Conservation (phyloP, 2,329 filamentous ascomycete species). For the Leptographium procerum region DNA sequence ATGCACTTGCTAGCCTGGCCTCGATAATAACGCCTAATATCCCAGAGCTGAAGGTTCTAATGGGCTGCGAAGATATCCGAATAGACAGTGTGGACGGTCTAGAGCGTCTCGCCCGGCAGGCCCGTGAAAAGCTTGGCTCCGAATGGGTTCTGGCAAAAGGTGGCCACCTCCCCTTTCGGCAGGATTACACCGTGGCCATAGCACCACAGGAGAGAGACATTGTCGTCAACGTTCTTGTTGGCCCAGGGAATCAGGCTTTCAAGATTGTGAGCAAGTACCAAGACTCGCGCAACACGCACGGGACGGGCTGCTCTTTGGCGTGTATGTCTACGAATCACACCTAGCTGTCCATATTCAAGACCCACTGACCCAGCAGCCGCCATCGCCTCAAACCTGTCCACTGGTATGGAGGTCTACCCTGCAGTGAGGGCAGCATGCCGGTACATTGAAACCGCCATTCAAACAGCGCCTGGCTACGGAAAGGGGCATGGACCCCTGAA, state of each 20-base stretch:
- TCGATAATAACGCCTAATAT: constrained; percentile 68
- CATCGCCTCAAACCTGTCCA: constrained; percentile 61
- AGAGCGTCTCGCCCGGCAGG: constrained; percentile 49
- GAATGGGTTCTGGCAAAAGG: constrained; percentile 81
- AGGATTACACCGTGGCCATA: constrained; percentile 46
- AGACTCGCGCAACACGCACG: constrained; percentile 72
- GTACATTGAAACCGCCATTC: constrained; percentile 63
- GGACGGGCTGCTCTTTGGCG: constrained; percentile 87
- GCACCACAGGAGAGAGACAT: constrained; percentile 47
- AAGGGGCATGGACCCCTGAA: constrained; percentile 62
- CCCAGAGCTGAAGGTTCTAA: constrained; percentile 58
- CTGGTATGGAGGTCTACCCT: constrained; percentile 40
- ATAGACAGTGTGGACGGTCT: constrained; percentile 53
- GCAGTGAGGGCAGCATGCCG: constrained; percentile 58
- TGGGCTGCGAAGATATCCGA: constrained; percentile 30
- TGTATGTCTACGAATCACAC: constrained; percentile 39
- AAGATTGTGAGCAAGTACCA: constrained; percentile 62
- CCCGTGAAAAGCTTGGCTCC: constrained; percentile 57
- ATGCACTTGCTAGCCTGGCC: constrained; percentile 51
- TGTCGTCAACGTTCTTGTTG: constrained; percentile 69
- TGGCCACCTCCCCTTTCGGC: constrained; percentile 71
- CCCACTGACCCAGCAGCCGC: constrained; percentile 37
- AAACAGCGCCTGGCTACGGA: constrained; percentile 50
- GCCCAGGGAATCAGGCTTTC: constrained; percentile 38
- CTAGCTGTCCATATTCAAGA: constrained; percentile 9